Base-by-base conservation (phyloP, 768 basidiomycete species). In the Tylopilus subfusipes region DNA sequence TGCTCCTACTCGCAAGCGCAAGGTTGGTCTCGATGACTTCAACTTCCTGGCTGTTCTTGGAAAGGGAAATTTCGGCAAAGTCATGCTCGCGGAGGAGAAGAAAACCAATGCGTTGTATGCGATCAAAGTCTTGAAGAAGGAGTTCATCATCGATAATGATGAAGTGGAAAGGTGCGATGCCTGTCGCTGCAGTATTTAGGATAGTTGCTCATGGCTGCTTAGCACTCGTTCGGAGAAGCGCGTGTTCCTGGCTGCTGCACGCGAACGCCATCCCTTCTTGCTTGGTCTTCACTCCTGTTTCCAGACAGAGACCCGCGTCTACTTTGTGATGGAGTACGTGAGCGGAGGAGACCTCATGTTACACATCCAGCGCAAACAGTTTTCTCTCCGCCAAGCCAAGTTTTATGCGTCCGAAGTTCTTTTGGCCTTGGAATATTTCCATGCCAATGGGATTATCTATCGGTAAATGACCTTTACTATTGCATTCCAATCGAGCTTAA, bases 121-220 rank as follows among this genome's bases (percentile, higher is more conserved):
- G n/a, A 98, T 99, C 78, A 99, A 99, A 74, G 97, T 99, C n/a
- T 69, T 99, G 69, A 99, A 99, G 81, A 99, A 99, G 70, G 97
- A 98, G 74, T 98, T 99, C 68, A 98, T 99, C 70, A 98, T 99
- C 64, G 97, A 99, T 70, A 98, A 99, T 57, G 97, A 99, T 72
- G 97, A 98, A 78, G 94, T 99, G 4, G 97, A 98, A 74, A 97
- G 94, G 96, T 96, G 61, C 52, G 79, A 55, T 46, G 36, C 12
- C 30, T 18, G 52, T 42, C 9, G 13, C 22, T 22, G 29, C 38
- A 30, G 52, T 34, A 47, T n/a, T 48, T 24, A 48, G 36, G 25
- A 14, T 40, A 13, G 24, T 22, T 43, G 19, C 40, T 63, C 21
- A 61, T 58, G 40, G 33, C 42, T 34, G 3, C 21, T 24, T 59